Evolutionary conservation across 306 rosid genomes (phyloP), one percentile per base, ranked within the genome.

Genomic region (Dalbergia oliveri): DNA sequence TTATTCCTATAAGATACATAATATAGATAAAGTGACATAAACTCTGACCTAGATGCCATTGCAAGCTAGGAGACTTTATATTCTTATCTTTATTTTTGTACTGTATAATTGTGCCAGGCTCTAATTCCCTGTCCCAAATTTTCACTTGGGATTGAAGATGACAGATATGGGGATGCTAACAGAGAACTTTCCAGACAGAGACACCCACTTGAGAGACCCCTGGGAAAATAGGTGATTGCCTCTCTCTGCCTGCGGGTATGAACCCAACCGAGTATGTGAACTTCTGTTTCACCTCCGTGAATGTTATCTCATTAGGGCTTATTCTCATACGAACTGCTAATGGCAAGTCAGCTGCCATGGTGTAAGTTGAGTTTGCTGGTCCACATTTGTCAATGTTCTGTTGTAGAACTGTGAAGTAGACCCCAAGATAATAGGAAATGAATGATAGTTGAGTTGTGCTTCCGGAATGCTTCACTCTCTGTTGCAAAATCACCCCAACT

Each of bases 311-410:
- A 1, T 9, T 0, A 45, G 92, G 92, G 4, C n/a, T 58, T 34
- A 80, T 80, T 26, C 68, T 84, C 12, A 88, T 21, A 0, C 19
- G 56, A 1, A 85, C 73, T 9, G 69, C 90, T 6, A 13, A 5
- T 9, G 91, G 93, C 8, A 19, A 51, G 0, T 54, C 75, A 79
- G 86, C n/a, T 39, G 39, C 60, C 44, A 80, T 8, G 5, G 5
- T 21, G 23, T 21, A 21, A 50, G 84, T 73, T 65, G 90, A 71
- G 39, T 80, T 72, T 16, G 83, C 65, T 0, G 75, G 37, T 33
- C 91, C 91, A 89, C 88, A 44, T 91, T 86, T 10, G 90, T 89
- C 68, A 88, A 57, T 0, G 87, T 86, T 75, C 91, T 82, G 2
- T 86, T 83, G 76, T 83, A 91, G 11, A 7, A 12, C 73, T 79